Evolutionary conservation across 495 filamentous ascomycete species (phyloP).

Genomic region (Penicillium nucicola): DNA sequence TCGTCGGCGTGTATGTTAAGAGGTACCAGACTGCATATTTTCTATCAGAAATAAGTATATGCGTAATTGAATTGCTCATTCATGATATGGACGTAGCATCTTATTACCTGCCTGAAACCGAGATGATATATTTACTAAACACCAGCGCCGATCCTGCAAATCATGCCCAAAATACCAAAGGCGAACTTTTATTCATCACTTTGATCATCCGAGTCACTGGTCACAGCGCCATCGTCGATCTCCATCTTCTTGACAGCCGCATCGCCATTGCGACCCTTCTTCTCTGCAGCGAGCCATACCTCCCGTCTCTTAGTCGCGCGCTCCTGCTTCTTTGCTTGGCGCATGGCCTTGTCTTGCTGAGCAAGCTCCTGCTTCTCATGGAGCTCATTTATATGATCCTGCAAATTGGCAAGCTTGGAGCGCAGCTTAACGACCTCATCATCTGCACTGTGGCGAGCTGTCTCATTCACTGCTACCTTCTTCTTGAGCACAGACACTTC

Average conservation of each 20-base stretch:
- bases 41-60: not conserved
- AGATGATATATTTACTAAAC: constrained; percentile 4
- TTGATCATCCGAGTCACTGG: constrained; percentile 40
- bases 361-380: constrained; percentile 39
- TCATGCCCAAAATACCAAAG: not conserved
- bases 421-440: constrained; percentile 40
- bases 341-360: constrained; percentile 32
- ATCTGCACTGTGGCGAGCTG: constrained; percentile 32
- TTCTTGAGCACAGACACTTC: constrained; percentile 39
- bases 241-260: constrained; percentile 35
- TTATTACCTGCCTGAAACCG: constrained; percentile 4
- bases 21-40: too few species aligned
- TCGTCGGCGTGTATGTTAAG: too few species aligned
- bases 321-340: constrained; percentile 41
- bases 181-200: constrained; percentile 27
- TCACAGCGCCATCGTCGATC: constrained; percentile 30
- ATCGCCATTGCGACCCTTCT: constrained; percentile 45
- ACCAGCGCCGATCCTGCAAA: constrained; percentile 6
- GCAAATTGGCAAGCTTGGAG: constrained; percentile 32
- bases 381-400: constrained; percentile 42
- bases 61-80: not conserved
- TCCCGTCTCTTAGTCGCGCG: constrained; percentile 36
- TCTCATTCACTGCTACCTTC: constrained; percentile 37
- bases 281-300: constrained; percentile 47
- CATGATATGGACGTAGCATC: constrained; percentile 1